Evolutionary conservation across 768 basidiomycete species (phyloP).

Genomic region (Mycena metata): DNA sequence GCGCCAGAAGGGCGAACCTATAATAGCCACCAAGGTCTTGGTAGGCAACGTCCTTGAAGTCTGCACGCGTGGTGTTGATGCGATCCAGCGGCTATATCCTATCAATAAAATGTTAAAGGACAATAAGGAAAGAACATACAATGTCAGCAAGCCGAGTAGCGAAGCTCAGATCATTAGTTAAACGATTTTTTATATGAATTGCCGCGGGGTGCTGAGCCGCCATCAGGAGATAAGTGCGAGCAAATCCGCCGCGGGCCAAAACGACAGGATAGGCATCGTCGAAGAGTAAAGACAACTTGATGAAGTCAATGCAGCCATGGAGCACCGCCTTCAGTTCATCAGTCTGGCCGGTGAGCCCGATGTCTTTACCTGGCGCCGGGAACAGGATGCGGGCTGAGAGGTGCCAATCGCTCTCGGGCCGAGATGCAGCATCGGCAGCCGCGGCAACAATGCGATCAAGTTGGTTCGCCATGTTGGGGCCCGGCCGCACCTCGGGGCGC

Average conservation of each 20-base stretch:
- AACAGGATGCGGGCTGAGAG: background rate
- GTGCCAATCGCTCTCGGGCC: too few relatives aligned
- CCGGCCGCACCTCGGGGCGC: background rate
- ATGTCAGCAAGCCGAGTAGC: slow-evolving; percentile 1
- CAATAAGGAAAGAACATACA: background rate
- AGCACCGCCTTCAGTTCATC: slow-evolving; percentile 1
- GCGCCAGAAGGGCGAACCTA: background rate
- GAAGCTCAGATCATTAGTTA: background rate
- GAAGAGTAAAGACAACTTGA: background rate
- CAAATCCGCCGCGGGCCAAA: background rate
- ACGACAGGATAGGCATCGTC: background rate
- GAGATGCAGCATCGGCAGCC: background rate
- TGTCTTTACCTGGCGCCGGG: slow-evolving; percentile 4
- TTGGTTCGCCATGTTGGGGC: background rate
- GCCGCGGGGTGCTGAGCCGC: background rate
- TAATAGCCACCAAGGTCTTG: background rate
- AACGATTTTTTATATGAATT: background rate
- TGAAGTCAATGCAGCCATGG: background rate
- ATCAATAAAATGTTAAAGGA: background rate
- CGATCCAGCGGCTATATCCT: slow-evolving; percentile 13
- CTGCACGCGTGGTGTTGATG: slow-evolving; percentile 8
- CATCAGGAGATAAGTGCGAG: background rate
- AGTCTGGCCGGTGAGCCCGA: slow-evolving; percentile 4
- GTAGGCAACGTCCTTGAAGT: slow-evolving; percentile 12
- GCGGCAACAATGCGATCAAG: background rate